These are phyloP conservation scores for Leccinum solheimii DNA, from an alignment of 1,284 basidiomycete genomes.

Conservation along the genomic window DNA sequence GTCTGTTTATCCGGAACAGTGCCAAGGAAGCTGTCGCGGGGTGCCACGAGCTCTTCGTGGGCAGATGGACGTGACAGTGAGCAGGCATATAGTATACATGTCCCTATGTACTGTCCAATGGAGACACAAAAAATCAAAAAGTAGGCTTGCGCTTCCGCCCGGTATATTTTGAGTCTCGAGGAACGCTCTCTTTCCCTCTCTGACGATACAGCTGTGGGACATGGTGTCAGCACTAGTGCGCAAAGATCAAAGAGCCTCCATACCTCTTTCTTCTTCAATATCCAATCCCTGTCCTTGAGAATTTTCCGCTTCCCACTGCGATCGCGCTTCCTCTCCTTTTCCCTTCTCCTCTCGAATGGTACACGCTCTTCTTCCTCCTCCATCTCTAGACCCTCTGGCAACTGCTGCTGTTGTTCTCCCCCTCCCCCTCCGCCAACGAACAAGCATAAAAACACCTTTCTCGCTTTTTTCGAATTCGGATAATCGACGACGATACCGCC, in stretches of 20 bases:
- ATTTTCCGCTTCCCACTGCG: constrained; percentile 64
- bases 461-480: constrained; percentile 93
- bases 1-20: constrained; percentile 82
- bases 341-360: constrained; percentile 68
- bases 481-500: constrained; percentile 97
- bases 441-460: constrained; percentile 89
- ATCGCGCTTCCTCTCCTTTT: constrained; percentile 54
- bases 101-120: background rate
- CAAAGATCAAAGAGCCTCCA: constrained; percentile 40
- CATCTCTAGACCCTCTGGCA: constrained; percentile 75
- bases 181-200: constrained; percentile 78
- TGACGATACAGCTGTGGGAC: constrained; percentile 68
- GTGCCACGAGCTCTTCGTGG: constrained; percentile 54
- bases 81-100: constrained; percentile 10
- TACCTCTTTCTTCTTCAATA: constrained; percentile 76
- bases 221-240: background rate
- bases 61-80: constrained; percentile 33
- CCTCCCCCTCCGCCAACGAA: constrained; percentile 78
- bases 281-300: constrained; percentile 76
- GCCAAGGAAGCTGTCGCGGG: constrained; percentile 62
- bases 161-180: constrained; percentile 79
- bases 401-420: constrained; percentile 48
- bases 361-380: constrained; percentile 49
- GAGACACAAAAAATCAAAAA: constrained; percentile 47
- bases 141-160: constrained; percentile 69